Base-by-base conservation (phyloP, 2,329 filamentous ascomycete species). In the Fusarium tuaranense region DNA sequence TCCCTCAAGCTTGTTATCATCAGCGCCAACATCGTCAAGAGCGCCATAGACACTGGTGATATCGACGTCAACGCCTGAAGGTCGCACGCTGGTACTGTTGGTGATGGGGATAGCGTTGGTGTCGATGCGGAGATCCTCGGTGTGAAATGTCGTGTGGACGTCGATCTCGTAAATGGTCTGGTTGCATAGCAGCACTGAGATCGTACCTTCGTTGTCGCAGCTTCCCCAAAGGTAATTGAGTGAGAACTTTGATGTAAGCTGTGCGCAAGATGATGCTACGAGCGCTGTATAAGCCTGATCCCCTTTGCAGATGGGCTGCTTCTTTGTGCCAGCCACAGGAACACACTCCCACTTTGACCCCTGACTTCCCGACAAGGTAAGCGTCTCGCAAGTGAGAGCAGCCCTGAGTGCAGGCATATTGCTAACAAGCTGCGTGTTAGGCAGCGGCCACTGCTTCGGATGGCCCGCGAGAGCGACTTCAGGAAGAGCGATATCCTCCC, bases 191-290 rank as follows among this genome's bases (percentile, higher is more conserved):
- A 80, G 63, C 27, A 79, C 67, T 0, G 77, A 75, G 3, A 78
- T 71, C 44, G 68, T 60, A 4, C 71, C 74, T 30, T 71, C 65
- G 8, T 63, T 44, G 14, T 65, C 61, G 65, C 79, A 80, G 44
- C 74, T 73, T 0, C 79, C 79, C 79, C 79, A 80, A 20, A 80
- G 58, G 57, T 78, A 80, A 58, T 76, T 73, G 48, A 80, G 67
- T 0, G 70, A 46, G 25, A 74, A 77, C 13, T 59, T 64, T 7
- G 66, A 72, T 3, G 69, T 68, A 25, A 77, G 62, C 2, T 77
- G 74, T 3, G 69, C 39, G 60, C 79, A 80, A 9, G 72, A 76
- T 12, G 74, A 74, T 7, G 72, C 79, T 30, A 77, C 78, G 8
- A 74, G 55, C 7, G 71, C 79, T 14, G 77, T 73, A 18, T 73